phyloP scores from a whole-genome alignment of 805 yeast species.

The Candida rishiriensis region DNA sequence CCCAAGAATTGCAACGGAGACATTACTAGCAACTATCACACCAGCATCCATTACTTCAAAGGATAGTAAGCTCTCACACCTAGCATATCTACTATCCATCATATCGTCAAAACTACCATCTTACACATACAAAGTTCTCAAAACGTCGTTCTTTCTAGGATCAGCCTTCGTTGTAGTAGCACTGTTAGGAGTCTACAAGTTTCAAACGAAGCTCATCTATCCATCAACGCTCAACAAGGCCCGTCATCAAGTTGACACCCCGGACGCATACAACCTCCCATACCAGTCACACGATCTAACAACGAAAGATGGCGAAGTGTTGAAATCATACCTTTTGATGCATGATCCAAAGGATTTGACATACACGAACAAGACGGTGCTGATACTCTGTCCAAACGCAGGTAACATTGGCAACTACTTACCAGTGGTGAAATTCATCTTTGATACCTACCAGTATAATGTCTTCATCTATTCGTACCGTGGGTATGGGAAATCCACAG shows the following conservation, averaged over 20 bases:
- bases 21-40: no score
- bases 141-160: constrained; percentile 40
- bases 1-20: no score
- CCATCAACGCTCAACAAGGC: constrained; percentile 81
- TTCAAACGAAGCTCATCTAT: constrained; percentile 68
- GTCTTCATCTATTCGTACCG: constrained; percentile 84
- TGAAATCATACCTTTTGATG: constrained; percentile 61
- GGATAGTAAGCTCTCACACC: background rate
- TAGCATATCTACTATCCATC: background rate
- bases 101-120: no score
- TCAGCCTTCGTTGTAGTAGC: constrained; percentile 40
- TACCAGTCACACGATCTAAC: constrained; percentile 56
- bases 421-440: constrained; percentile 73
- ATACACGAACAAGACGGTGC: constrained; percentile 60
- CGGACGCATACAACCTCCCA: constrained; percentile 61
- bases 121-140: constrained; percentile 16
- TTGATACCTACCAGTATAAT: constrained; percentile 58
- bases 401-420: constrained; percentile 92
- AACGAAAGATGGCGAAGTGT: constrained; percentile 65
- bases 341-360: constrained; percentile 37
- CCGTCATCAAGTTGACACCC: constrained; percentile 67
- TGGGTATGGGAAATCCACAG: constrained; percentile 84
- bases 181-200: constrained; percentile 51
- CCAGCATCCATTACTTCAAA: background rate
- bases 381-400: constrained; percentile 87